phyloP scores from a whole-genome alignment of 208 protist genomes.

The Acanthamoeba triangularis region DNA sequence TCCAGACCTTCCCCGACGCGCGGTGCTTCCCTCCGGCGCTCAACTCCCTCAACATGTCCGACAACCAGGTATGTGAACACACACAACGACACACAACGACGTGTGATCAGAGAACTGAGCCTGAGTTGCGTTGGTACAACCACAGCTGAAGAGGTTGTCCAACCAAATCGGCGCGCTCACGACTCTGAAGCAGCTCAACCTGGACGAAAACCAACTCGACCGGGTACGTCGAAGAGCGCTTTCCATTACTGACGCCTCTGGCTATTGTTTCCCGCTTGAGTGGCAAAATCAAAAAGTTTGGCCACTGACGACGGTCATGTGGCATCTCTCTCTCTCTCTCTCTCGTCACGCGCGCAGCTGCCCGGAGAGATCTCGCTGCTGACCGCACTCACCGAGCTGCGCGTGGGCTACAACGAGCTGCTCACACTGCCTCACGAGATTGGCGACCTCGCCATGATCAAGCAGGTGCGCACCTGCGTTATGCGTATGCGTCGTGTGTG shows the following conservation, averaged over 20 bases:
- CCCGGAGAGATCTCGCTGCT: slow-evolving; percentile 13
- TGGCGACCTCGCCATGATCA: not conserved
- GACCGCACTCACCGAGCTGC: not conserved
- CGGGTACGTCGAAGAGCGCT: not conserved
- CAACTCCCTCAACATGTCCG: slow-evolving; percentile 56
- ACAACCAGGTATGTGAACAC: slow-evolving; percentile 18
- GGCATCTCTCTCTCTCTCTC: not conserved
- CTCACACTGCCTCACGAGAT: slow-evolving; percentile 30
- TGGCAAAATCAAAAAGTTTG: not conserved
- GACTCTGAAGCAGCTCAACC: slow-evolving; percentile 47
- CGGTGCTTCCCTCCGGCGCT: slow-evolving; percentile 28
- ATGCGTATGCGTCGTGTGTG: not conserved
- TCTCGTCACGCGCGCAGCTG: not conserved
- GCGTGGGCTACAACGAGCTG: slow-evolving; percentile 36
- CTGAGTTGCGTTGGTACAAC: not conserved
- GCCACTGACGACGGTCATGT: not conserved
- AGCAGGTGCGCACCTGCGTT: not conserved
- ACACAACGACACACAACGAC: too few relatives aligned
- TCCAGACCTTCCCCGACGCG: slow-evolving; percentile 10
- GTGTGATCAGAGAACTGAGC: too few relatives aligned
- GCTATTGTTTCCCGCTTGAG: too few relatives aligned
- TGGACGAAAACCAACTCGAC: slow-evolving; percentile 67
- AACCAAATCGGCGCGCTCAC: not conserved
- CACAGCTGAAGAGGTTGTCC: slow-evolving; percentile 21
- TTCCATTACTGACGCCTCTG: too few relatives aligned